phyloP scores from a whole-genome alignment of 495 filamentous ascomycete genomes.

The Penicilliopsis zonata region DNA sequence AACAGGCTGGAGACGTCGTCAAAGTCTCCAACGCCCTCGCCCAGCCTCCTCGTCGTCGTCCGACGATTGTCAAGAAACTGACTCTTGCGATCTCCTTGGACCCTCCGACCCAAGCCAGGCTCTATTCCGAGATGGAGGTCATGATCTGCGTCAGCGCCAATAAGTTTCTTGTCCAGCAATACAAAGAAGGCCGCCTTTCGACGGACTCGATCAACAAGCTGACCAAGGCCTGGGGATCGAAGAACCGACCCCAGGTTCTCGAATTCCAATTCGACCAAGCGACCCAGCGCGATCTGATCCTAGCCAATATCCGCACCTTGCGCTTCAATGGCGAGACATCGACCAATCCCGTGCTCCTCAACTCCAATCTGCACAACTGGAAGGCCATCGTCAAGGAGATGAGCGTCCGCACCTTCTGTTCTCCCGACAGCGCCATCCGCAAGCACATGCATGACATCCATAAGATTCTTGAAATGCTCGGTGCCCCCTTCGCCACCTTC shows the following conservation, averaged over 20 bases:
- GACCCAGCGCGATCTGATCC: conserved; percentile 41
- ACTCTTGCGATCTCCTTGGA: conserved; percentile 32
- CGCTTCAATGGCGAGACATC: conserved; percentile 33
- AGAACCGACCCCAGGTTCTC: conserved; percentile 39
- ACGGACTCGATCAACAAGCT: conserved; percentile 35
- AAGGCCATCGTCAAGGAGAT: conserved; percentile 36
- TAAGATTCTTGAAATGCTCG: conserved; percentile 41
- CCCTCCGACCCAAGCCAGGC: conserved; percentile 31
- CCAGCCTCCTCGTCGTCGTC: conserved; percentile 5
- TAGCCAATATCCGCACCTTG: conserved; percentile 35
- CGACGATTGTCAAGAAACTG: conserved; percentile 8
- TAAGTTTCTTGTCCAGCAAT: conserved; percentile 32
- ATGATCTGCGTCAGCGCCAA: conserved; percentile 43
- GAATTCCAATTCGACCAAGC: conserved; percentile 47
- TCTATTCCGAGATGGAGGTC: conserved; percentile 43
- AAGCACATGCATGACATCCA: conserved; percentile 42
- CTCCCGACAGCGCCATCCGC: conserved; percentile 38
- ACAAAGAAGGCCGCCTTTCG: conserved; percentile 32
- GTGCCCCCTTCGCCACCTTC: conserved; percentile 25
- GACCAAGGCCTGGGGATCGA: conserved; percentile 31
- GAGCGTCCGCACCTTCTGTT: conserved; percentile 43
- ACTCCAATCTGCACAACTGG: conserved; percentile 40
- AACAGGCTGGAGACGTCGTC: conserved; percentile 11
- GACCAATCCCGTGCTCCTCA: conserved; percentile 26
- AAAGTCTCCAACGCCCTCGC: conserved; percentile 7